Base-by-base conservation (phyloP, 2,329 filamentous ascomycete genomes). In the Pezicula rhizophila region DNA sequence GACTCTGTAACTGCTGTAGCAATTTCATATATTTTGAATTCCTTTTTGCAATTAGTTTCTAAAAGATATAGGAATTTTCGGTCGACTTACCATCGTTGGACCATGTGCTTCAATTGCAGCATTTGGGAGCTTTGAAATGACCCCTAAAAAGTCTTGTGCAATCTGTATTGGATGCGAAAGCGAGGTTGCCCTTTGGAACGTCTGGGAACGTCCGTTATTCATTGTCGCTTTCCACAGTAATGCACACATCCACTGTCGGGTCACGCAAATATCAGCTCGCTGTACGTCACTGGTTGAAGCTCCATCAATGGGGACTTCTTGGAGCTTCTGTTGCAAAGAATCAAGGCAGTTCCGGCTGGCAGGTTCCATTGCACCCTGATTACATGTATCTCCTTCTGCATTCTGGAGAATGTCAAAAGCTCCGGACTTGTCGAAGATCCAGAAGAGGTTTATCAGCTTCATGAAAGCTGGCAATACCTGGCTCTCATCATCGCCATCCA, bases 181-280 rank as follows among this genome's bases (percentile, higher is more conserved):
- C 50, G 37, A 64, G 51, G n/a, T 60, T 8, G 66, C 49, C 12
- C 53, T 46, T 15, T 52, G 44, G 11, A 45, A 44, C 23, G 15
- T 39, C 7, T 23, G 40, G 5, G 14, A 14, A n/a, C 39, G 6
- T 5, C 28, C 46, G 14, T 28, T 26, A 17, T 33, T 44, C 42
- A 45, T 46, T 4, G 57, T 51, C 46, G 48, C 42, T 52, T 70
- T 75, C 82, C 82, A 85, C 5, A 85, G 76, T 69, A 85, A 82
- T 2, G 80, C 78, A 15, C 78, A 71, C 14, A 85, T 70, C 82
- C 82, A 86, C 56, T 84, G 80, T 58, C 85, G 82, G 2, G 80
- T 85, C 49, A 82, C 76, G 42, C 82, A 71, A n/a, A 86, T 71
- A 56, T 86, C 80, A 3, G 84, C 80, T 31, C 80, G 80, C 56